Conservation (phyloP, 441 rosid species). For the Daphne laureola region DNA sequence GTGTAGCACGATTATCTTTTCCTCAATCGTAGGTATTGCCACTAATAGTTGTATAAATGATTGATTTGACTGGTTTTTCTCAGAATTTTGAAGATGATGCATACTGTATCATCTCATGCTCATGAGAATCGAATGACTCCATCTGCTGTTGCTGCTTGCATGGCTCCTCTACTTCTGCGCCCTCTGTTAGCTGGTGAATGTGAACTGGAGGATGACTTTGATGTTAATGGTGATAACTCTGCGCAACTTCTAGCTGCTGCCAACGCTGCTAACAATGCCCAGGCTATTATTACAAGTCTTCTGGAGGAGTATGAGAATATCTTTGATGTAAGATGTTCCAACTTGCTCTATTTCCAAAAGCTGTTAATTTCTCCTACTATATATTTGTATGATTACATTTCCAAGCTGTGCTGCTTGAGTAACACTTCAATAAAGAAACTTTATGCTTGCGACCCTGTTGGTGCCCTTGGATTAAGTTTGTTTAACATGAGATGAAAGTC, state of each 20-base stretch:
- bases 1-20: slow-evolving; percentile 3
- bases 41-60: slow-evolving; percentile 6
- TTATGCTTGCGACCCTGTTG: background rate
- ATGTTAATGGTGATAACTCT: slow-evolving; percentile 75
- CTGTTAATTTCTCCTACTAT: too few relatives aligned
- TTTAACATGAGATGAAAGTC: slow-evolving; percentile 1
- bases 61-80: slow-evolving; percentile 19
- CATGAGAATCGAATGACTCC: slow-evolving; percentile 92
- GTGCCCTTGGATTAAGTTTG: background rate
- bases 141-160: slow-evolving; percentile 99
- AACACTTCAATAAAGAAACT: too few relatives aligned
- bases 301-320: slow-evolving; percentile 86
- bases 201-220: slow-evolving; percentile 90
- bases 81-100: slow-evolving; percentile 98
- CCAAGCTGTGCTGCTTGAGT: too few relatives aligned
- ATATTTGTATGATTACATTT: too few relatives aligned
- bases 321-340: slow-evolving; percentile 68
- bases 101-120: slow-evolving; percentile 67
- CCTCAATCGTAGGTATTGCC: background rate
- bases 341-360: slow-evolving; percentile 10
- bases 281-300: slow-evolving; percentile 79
- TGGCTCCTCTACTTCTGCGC: slow-evolving; percentile 97
- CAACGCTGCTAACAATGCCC: slow-evolving; percentile 96
- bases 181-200: slow-evolving; percentile 96
- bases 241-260: slow-evolving; percentile 99